These are phyloP conservation scores for Stereum hirsutum DNA, from an alignment of 1,284 basidiomycete species.

Conservation along the genomic window DNA sequence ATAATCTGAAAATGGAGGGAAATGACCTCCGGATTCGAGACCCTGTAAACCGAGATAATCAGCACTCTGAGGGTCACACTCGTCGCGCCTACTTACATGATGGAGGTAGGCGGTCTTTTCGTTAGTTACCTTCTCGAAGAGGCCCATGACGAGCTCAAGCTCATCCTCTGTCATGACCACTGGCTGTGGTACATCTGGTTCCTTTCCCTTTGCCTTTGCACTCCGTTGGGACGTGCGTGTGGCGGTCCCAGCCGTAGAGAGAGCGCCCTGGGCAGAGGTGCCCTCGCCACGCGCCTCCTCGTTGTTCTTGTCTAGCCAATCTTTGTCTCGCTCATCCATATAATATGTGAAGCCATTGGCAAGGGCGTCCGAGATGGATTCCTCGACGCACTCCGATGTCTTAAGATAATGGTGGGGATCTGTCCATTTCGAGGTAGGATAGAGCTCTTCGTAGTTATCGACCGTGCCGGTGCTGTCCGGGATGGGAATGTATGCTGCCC, in stretches of 20 bases:
- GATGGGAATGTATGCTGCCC: conserved; percentile 81
- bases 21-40: conserved; percentile 53
- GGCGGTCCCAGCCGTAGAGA: conserved; percentile 37
- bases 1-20: conserved; percentile 76
- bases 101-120: conserved; percentile 90
- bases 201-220: conserved; percentile 73
- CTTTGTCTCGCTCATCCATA: conserved; percentile 94
- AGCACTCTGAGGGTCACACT: neutral
- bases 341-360: conserved; percentile 75
- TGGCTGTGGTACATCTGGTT: conserved; percentile 53
- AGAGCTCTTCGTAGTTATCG: conserved; percentile 67
- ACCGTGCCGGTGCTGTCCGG: conserved; percentile 84
- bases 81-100: conserved; percentile 46
- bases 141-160: conserved; percentile 92
- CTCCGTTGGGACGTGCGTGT: conserved; percentile 43
- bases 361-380: conserved; percentile 49
- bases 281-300: conserved; percentile 83
- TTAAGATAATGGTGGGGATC: conserved; percentile 79
- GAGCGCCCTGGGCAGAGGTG: conserved; percentile 64
- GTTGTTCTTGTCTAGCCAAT: conserved; percentile 92
- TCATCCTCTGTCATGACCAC: conserved; percentile 77
- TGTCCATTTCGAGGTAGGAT: conserved; percentile 60
- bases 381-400: conserved; percentile 86
- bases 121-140: conserved; percentile 89
- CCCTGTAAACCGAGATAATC: conserved; percentile 27